phyloP scores from a whole-genome alignment of 192 early-diverging fungal genomes.

The Pilobolus umbonatus region DNA sequence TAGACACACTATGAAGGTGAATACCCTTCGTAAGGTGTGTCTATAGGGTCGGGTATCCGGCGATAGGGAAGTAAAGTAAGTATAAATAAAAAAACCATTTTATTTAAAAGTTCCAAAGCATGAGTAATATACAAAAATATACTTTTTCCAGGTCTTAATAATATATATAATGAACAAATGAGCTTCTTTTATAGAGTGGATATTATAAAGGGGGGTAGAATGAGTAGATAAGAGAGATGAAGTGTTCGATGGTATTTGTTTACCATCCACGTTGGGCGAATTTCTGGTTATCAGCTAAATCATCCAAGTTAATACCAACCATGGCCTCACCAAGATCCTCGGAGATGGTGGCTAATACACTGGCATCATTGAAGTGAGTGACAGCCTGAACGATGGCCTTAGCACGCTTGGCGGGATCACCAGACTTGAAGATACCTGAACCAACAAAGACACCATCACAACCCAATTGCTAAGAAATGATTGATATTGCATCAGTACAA shows the following conservation, averaged over 20 bases:
- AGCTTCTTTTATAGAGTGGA: no score
- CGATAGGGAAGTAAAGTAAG: no score
- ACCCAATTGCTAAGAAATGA: constrained; percentile 66
- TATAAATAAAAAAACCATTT: no score
- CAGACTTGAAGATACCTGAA: constrained; percentile 95
- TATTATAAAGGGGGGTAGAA: no score
- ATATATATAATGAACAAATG: no score
- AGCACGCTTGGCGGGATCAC: constrained; percentile 92
- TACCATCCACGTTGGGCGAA: constrained; percentile 27
- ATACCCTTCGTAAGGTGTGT: no score
- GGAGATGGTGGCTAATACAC: constrained; percentile 82
- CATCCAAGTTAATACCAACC: constrained; percentile 91
- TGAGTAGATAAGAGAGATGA: no score
- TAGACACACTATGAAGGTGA: no score
- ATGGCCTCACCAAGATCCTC: constrained; percentile 94
- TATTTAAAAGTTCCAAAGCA: no score
- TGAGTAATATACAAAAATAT: no score
- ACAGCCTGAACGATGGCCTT: constrained; percentile 92
- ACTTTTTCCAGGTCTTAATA: no score
- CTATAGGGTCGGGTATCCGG: no score
- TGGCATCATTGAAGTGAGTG: constrained; percentile 88
- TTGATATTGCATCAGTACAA: neutral
- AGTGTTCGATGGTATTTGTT: constrained; percentile 1
- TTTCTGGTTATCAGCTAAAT: constrained; percentile 39
- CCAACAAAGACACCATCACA: constrained; percentile 99